phyloP scores from a whole-genome alignment of 805 yeast genomes.

The Metschnikowia cerradonensis region DNA sequence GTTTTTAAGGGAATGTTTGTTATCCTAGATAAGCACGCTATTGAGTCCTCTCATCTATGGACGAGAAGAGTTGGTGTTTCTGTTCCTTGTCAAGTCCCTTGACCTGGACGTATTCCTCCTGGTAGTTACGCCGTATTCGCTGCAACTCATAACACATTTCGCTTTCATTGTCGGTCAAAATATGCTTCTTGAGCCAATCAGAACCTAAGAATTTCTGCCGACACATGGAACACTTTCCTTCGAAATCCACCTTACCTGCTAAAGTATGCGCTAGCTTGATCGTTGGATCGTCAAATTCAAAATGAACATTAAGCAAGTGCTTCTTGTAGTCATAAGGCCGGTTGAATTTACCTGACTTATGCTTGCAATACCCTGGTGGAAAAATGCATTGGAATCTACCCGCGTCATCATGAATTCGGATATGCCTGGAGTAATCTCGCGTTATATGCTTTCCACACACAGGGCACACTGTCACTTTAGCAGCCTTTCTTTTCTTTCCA shows the following conservation, averaged over 20 bases:
- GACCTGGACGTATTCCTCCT: not conserved
- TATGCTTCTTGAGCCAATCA: slow-evolving; percentile 56
- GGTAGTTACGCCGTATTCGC: slow-evolving; percentile 5
- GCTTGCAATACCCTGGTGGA: slow-evolving; percentile 37
- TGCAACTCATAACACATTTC: slow-evolving; percentile 7
- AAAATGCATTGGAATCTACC: slow-evolving; percentile 43
- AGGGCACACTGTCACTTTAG: slow-evolving; percentile 37
- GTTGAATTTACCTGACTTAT: slow-evolving; percentile 40
- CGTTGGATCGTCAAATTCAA: slow-evolving; percentile 38
- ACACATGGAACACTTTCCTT: slow-evolving; percentile 43
- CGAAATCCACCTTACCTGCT: slow-evolving; percentile 37
- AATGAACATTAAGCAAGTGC: slow-evolving; percentile 41
- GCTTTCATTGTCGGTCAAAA: slow-evolving; percentile 25
- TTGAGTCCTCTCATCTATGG: not conserved
- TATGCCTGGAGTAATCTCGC: slow-evolving; percentile 39
- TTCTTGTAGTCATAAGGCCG: slow-evolving; percentile 45
- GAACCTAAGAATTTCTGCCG: slow-evolving; percentile 46
- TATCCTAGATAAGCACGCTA: too few relatives aligned
- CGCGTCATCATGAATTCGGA: slow-evolving; percentile 41
- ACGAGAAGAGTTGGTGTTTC: not conserved
- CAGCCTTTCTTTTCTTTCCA: slow-evolving; percentile 23
- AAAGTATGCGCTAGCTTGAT: slow-evolving; percentile 38
- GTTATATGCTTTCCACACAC: slow-evolving; percentile 40
- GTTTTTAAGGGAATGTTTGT: too few relatives aligned
- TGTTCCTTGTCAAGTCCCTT: not conserved